Conservation (phyloP, 1,284 basidiomycete genomes). For the Singerocomus rubriflavus region DNA sequence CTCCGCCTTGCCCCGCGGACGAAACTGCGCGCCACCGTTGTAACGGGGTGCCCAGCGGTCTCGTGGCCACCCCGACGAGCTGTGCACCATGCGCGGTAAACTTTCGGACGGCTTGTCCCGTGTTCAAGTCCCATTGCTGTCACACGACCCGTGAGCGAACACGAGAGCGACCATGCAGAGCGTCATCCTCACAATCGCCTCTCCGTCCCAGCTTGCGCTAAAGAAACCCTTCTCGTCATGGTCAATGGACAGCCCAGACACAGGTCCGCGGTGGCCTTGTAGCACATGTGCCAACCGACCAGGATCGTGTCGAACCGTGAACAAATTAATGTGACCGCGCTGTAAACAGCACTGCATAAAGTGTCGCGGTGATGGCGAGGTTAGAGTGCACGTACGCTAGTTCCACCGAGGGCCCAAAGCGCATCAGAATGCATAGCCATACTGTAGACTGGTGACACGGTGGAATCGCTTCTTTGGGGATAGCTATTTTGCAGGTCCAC, state of each 20-base stretch:
- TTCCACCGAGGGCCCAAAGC: slow-evolving; percentile 85
- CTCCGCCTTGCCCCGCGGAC: slow-evolving; percentile 28
- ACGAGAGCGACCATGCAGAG: slow-evolving; percentile 1
- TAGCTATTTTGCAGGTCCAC: slow-evolving; percentile 31
- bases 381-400: slow-evolving; percentile 55
- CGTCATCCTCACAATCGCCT: slow-evolving; percentile 69
- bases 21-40: slow-evolving; percentile 31
- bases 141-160: slow-evolving; percentile 8
- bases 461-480: slow-evolving; percentile 43
- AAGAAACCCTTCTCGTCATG: slow-evolving; percentile 83
- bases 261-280: slow-evolving; percentile 71
- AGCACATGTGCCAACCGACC: slow-evolving; percentile 79
- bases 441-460: slow-evolving; percentile 78
- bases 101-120: slow-evolving; percentile 74
- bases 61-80: slow-evolving; percentile 77
- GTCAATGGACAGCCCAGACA: slow-evolving; percentile 83
- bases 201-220: slow-evolving; percentile 94
- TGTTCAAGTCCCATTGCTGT: slow-evolving; percentile 98
- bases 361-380: slow-evolving; percentile 13
- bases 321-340: slow-evolving; percentile 87
- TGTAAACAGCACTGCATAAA: slow-evolving; percentile 33
- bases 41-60: slow-evolving; percentile 55
- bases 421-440: slow-evolving; percentile 88
- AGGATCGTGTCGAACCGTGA: slow-evolving; percentile 89
- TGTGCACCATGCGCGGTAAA: slow-evolving; percentile 87